Conservation (phyloP, 2,329 filamentous ascomycete species). For the Chaetoscypha palmicola region DNA sequence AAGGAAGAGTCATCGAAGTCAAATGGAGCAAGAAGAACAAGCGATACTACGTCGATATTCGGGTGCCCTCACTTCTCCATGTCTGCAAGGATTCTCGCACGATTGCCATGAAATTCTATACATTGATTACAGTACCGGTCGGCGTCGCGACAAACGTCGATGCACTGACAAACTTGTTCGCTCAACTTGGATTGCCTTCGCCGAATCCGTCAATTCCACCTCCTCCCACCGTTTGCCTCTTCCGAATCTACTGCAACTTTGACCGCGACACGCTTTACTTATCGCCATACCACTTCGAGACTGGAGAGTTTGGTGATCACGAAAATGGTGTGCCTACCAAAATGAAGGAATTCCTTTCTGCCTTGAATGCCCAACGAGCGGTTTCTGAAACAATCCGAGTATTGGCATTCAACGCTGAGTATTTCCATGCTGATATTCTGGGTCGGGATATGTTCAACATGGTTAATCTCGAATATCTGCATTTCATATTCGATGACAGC, state of each 20-base stretch:
- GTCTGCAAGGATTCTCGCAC: not conserved
- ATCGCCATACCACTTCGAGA: slow-evolving; percentile 2
- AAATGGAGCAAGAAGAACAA: slow-evolving; percentile 5
- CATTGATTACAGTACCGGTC: not conserved
- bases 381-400: not conserved
- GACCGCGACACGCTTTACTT: slow-evolving; percentile 4
- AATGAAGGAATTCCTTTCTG: slow-evolving; percentile 4
- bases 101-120: not conserved
- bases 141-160: not conserved
- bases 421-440: not conserved
- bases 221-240: not conserved
- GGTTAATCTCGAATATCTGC: slow-evolving; percentile 1
- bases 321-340: not conserved
- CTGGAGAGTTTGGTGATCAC: not conserved
- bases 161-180: not conserved
- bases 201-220: not conserved
- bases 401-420: not conserved
- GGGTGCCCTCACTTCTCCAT: not conserved
- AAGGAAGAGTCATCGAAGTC: slow-evolving; percentile 1
- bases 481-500: slow-evolving; percentile 5
- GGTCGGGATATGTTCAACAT: slow-evolving; percentile 4
- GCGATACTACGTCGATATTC: slow-evolving; percentile 2
- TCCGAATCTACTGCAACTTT: slow-evolving; percentile 2
- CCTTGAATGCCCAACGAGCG: not conserved
- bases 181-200: not conserved